Conservation (phyloP, 148 eudicot species). For the Vaccinium corymbosum region DNA sequence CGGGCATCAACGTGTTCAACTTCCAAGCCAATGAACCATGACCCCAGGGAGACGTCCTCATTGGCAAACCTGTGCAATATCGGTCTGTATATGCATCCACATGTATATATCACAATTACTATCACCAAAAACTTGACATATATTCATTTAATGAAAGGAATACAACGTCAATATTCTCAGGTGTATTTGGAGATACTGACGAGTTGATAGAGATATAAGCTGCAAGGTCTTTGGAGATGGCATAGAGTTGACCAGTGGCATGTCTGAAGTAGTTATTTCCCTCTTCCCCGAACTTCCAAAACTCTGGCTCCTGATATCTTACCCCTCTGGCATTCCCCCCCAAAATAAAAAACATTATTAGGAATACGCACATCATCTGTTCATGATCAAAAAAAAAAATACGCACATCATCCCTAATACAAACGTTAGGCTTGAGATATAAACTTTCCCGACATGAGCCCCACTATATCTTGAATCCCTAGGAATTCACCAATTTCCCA, state of each 20-base stretch:
- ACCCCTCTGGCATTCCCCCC: conserved; percentile 42
- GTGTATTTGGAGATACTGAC: conserved; percentile 31
- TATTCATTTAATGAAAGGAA: background rate
- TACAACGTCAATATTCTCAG: background rate
- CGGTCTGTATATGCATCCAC: conserved; percentile 35
- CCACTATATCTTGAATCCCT: background rate
- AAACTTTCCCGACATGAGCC: background rate
- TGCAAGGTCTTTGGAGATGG: conserved; percentile 82
- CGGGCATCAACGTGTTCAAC: conserved; percentile 85
- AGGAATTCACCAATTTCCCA: background rate
- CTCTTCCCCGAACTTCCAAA: conserved; percentile 94
- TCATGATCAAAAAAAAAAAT: too few species aligned
- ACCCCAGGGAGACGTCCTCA: conserved; percentile 82
- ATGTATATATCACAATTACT: background rate
- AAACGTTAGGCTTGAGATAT: background rate
- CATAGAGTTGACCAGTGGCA: conserved; percentile 92
- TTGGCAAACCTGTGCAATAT: conserved; percentile 81
- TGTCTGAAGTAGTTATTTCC: conserved; percentile 95
- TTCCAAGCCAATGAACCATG: conserved; percentile 89
- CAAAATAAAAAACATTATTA: background rate
- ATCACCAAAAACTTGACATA: background rate
- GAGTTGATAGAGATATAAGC: conserved; percentile 68
- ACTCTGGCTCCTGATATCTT: conserved; percentile 91
- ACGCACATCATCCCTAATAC: background rate
- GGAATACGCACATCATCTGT: background rate